These are phyloP conservation scores for Saprolegnia diclina DNA, from an alignment of 352 stramenopile genomes.

Conservation along the genomic window DNA sequence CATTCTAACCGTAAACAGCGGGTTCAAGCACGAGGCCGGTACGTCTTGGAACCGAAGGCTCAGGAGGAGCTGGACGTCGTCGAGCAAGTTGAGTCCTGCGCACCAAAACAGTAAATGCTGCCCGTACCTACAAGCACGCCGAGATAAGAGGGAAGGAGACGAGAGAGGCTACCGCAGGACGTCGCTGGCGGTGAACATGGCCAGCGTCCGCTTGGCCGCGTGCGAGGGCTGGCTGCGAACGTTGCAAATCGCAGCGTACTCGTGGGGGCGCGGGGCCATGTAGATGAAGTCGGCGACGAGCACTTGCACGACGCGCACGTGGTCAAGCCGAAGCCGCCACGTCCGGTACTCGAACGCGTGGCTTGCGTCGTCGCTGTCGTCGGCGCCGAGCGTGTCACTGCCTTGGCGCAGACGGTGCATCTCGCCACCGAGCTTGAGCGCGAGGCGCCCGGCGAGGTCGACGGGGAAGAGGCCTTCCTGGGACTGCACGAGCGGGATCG, in stretches of 20 bases:
- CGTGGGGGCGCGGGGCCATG: slow-evolving; percentile 34
- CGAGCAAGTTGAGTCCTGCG: slow-evolving; percentile 57
- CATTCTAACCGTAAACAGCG: slow-evolving; percentile 9
- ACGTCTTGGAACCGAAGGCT: slow-evolving; percentile 33
- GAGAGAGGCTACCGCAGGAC: neutral
- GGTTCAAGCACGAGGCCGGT: neutral
- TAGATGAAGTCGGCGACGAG: slow-evolving; percentile 56
- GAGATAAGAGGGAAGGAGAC: neutral
- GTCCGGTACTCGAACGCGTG: slow-evolving; percentile 33
- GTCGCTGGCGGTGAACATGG: neutral
- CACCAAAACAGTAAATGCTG: slow-evolving; percentile 76
- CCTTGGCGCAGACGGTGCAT: slow-evolving; percentile 32
- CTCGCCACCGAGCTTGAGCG: slow-evolving; percentile 43
- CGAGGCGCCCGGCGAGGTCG: slow-evolving; percentile 55
- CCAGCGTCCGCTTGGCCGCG: neutral
- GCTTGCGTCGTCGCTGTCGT: slow-evolving; percentile 7
- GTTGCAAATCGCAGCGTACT: slow-evolving; percentile 36
- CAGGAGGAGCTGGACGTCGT: slow-evolving; percentile 46
- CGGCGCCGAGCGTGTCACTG: neutral
- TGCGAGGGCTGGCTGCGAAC: neutral
- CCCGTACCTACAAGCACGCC: slow-evolving; percentile 38
- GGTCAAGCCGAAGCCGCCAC: slow-evolving; percentile 60
- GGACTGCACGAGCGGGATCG: slow-evolving; percentile 54
- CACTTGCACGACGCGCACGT: slow-evolving; percentile 40
- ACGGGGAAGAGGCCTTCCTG: slow-evolving; percentile 52